phyloP scores from a whole-genome alignment of 2,329 filamentous ascomycete species.

The Paecilomyces sp. region DNA sequence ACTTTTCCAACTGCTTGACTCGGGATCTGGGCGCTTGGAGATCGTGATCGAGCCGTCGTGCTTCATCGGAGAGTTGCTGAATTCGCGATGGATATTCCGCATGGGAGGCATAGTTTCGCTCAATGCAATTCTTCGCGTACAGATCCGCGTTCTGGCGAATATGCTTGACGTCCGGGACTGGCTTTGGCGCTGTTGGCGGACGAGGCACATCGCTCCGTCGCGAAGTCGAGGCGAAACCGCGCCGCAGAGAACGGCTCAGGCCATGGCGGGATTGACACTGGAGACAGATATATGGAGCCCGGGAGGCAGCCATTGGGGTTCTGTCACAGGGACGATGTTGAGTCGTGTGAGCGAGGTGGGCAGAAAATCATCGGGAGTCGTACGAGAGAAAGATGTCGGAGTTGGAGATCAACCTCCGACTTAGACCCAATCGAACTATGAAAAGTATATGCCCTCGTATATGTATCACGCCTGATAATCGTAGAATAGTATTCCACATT shows the following conservation, averaged over 20 bases:
- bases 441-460: not conserved
- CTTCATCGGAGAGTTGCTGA: constrained; percentile 31
- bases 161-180: constrained; percentile 75
- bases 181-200: constrained; percentile 69
- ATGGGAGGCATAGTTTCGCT: constrained; percentile 68
- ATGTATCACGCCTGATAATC: not conserved
- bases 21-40: constrained; percentile 34
- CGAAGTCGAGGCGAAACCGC: constrained; percentile 14
- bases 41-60: constrained; percentile 30
- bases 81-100: constrained; percentile 48
- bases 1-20: constrained; percentile 38
- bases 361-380: not conserved
- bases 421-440: not conserved
- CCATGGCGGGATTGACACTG: constrained; percentile 21
- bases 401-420: not conserved
- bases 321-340: not conserved
- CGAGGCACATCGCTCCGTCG: constrained; percentile 31
- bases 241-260: constrained; percentile 9
- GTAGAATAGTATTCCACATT: not conserved
- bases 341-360: not conserved
- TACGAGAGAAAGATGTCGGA: not conserved
- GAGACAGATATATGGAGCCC: constrained; percentile 25
- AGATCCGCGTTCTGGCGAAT: constrained; percentile 79
- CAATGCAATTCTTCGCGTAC: constrained; percentile 73
- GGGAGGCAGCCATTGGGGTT: constrained; percentile 16